Evolutionary conservation across 768 basidiomycete species (phyloP).

Genomic region (Lactarius sanguifluus): DNA sequence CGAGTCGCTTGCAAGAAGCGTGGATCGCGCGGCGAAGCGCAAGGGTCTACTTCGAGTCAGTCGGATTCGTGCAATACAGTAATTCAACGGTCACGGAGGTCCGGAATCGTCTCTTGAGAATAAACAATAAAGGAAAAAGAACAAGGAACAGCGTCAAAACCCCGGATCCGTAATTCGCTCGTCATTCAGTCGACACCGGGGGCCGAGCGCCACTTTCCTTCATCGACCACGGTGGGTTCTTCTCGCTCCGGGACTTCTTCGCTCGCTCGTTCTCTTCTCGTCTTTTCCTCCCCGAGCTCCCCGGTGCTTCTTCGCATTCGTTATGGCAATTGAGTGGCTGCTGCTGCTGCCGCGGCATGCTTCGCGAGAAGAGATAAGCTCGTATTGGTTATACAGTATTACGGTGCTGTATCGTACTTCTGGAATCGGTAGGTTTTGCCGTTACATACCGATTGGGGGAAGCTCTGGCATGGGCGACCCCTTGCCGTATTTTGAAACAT

Average conservation of each 20-base stretch:
- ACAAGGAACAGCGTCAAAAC: no score
- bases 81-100: neutral
- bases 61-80: neutral
- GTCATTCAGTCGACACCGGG: no score
- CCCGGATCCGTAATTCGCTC: neutral
- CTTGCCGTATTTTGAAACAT: no score
- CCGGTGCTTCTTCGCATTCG: neutral
- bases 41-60: neutral
- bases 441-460: neutral
- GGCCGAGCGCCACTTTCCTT: no score
- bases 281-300: neutral
- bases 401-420: no score
- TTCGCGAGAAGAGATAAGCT: neutral
- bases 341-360: neutral
- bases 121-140: neutral
- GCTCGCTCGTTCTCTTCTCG: neutral
- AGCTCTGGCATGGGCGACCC: no score
- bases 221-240: neutral
- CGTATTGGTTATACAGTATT: no score
- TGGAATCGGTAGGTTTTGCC: no score
- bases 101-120: neutral
- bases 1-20: neutral
- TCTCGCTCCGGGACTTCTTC: neutral
- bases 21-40: constrained; percentile 20
- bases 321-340: neutral